Base-by-base conservation (phyloP, 257 asterid genomes). In the Solanum etuberosum region DNA sequence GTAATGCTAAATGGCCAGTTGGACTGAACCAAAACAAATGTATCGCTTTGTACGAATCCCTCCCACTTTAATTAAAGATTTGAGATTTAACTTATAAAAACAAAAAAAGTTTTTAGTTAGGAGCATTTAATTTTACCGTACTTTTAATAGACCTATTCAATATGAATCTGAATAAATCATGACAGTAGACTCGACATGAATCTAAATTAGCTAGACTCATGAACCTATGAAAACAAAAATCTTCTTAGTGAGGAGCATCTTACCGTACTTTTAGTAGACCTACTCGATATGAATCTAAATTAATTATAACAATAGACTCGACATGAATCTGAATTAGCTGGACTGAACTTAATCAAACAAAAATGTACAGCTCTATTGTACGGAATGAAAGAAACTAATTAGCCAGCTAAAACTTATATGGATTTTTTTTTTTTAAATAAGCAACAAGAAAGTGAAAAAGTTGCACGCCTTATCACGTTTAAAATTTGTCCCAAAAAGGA, bases 391-490 rank as follows among this genome's bases (percentile, higher is more conserved):
- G 61, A 59, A 84, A 59, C 34, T 10, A 59, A 59, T 59, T 63
- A 37, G 78, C 88, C 87, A 83, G 88, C 92, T 78, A 86, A 65
- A 65, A 87, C 14, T 34, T 15, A 13, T 38, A 86, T 88, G 87
- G 87, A 90, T 40, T 86, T 23, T 88, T 86, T 88, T 86, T 61
- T 76, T 86, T 20, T 37, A 68, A 59, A 74, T 57, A 70, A 57
- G 21, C 43, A 76, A 68, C 73, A 77, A 85, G 71, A 48, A 72
- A 72, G 25, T 54, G 40, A 86, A 40, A 21, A 35, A 85, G 42
- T 38, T 67, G 70, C 83, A 59, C 12, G 27, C 34, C 43, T 43
- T 43, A 16, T 74, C 89, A 77, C 89, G 85, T 86, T 87, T 65
- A 86, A 88, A 42, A 78, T 77, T 73, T 87, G 42, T 74, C 88